These are phyloP conservation scores for Phallus indusiatus DNA, from an alignment of 768 basidiomycete genomes.

Conservation along the genomic window DNA sequence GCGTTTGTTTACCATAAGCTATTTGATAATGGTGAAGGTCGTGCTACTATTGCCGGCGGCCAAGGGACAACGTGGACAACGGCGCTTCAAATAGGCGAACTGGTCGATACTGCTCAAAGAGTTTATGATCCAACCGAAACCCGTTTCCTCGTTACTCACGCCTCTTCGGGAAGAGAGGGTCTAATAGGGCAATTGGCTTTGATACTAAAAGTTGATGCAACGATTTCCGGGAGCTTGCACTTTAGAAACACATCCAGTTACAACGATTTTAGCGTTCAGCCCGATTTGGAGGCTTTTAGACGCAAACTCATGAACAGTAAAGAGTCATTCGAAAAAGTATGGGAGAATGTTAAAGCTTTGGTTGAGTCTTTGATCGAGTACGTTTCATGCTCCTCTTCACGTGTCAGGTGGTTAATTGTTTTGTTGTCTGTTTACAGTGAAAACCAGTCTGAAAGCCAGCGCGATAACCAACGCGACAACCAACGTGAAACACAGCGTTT, in stretches of 20 bases:
- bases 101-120: conserved; percentile 93
- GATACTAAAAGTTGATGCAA: conserved; percentile 88
- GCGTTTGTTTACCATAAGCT: conserved; percentile 92
- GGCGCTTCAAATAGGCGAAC: conserved; percentile 92
- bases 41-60: conserved; percentile 95
- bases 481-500: conserved; percentile 69
- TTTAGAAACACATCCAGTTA: conserved; percentile 95
- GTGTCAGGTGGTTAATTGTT: neutral
- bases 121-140: conserved; percentile 92
- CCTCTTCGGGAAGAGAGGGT: conserved; percentile 87
- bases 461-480: neutral
- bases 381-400: conserved; percentile 10
- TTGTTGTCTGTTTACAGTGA: too few relatives aligned
- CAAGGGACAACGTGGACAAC: conserved; percentile 99
- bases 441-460: too few relatives aligned
- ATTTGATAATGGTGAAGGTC: conserved; percentile 90
- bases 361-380: conserved; percentile 84
- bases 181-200: conserved; percentile 85
- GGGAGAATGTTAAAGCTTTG: conserved; percentile 86
- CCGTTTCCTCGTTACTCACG: conserved; percentile 85
- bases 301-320: conserved; percentile 71
- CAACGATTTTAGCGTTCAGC: conserved; percentile 93
- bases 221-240: conserved; percentile 89
- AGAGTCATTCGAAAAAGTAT: conserved; percentile 83
- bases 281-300: conserved; percentile 81